Evolutionary conservation across 2,329 filamentous ascomycete species (phyloP).

Genomic region (Claviceps africana): DNA sequence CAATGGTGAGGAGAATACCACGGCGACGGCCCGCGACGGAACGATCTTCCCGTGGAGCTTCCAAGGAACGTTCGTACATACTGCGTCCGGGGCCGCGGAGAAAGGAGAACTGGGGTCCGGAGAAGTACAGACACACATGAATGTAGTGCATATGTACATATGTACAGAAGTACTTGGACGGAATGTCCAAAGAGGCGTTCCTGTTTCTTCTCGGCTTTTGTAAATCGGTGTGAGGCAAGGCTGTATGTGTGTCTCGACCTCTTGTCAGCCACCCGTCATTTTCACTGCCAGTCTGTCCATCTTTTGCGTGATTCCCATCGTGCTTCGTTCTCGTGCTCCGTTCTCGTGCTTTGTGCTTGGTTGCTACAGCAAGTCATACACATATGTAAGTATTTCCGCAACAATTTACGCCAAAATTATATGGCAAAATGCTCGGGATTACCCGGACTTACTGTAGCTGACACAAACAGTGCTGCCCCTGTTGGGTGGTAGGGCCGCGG

Average conservation of each 20-base stretch:
- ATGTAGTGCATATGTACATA: not conserved
- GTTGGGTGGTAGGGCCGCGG: not conserved
- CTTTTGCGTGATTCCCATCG: not conserved
- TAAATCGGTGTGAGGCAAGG: no score
- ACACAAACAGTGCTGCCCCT: not conserved
- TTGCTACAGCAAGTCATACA: no score
- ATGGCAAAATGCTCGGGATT: no score
- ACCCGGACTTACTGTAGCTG: no score
- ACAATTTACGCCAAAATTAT: no score
- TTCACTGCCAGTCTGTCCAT: not conserved
- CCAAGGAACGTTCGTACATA: not conserved
- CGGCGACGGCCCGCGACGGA: not conserved
- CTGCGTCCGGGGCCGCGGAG: not conserved
- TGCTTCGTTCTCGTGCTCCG: no score
- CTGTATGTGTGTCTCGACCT: not conserved
- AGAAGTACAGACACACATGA: no score
- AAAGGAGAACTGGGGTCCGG: not conserved
- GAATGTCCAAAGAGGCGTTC: not conserved
- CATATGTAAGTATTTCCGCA: no score
- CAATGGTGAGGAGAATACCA: no score
- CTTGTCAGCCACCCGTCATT: not conserved
- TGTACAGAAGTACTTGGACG: no score
- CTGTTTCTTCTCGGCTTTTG: no score
- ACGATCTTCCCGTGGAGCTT: not conserved
- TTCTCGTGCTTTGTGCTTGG: no score